Base-by-base conservation (phyloP, 768 basidiomycete genomes). In the Leucogyrophana mollusca region DNA sequence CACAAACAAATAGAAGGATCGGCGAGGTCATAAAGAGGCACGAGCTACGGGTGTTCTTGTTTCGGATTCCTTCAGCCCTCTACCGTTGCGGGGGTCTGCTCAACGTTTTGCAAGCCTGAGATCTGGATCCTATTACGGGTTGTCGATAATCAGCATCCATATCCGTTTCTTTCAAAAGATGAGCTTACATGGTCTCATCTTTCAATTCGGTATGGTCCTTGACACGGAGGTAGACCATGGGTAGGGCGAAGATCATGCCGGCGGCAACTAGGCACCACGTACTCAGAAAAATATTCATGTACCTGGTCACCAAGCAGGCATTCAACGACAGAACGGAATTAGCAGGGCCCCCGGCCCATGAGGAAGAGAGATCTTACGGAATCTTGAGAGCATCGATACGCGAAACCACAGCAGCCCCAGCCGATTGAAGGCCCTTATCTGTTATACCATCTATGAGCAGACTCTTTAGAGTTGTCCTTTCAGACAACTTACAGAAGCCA, bases 391-490 rank as follows among this genome's bases (percentile, higher is more conserved):
- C 85, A 65, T 91, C 88, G 3, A 79, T 82, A 30, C 83, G 73
- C 86, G 85, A 91, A 13, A 79, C 65, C 5, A 82, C 85, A 2
- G 84, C 88, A 10, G 80, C 82, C 49, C 85, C 88, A 6, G 77
- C 78, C 3, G 85, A 87, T 57, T 91, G 88, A 27, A 91, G 66
- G 13, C 84, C 85, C 59, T 90, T 88, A 58, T 87, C 85, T 78
- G 49, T 46, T 25, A 17, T 2, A 23, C 11, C n/a, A n/a, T n/a
- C n/a, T n/a, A n/a, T n/a, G n/a, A n/a, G n/a, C 35, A 13, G 32
- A 14, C 4, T 11, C 23, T 18, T 20, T 43, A 43, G n/a, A n/a
- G n/a, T 16, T 9, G 34, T 23, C n/a, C 34, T 16, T 32, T 35
- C 27, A 21, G 18, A 36, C 16, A 23, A 76, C 85, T 54, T 55